Evolutionary conservation across 2,329 filamentous ascomycete genomes (phyloP).

Genomic region (Bipolaris cookei): DNA sequence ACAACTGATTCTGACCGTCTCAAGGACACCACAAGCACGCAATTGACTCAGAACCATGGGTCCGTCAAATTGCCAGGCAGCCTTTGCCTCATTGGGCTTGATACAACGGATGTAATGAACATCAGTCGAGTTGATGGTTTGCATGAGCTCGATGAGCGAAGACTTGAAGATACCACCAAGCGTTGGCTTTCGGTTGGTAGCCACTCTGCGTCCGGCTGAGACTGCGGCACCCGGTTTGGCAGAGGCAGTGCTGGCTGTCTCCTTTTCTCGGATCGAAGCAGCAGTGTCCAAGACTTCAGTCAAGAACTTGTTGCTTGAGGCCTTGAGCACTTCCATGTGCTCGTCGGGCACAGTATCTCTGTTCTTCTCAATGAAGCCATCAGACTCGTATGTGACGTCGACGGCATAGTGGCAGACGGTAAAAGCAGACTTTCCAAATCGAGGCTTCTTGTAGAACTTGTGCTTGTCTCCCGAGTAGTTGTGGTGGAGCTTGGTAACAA

Average conservation of each 20-base stretch:
- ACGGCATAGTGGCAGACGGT: slow-evolving; percentile 98
- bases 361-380: slow-evolving; percentile 99
- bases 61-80: slow-evolving; percentile 96
- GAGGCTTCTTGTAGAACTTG: slow-evolving; percentile 97
- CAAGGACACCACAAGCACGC: slow-evolving; percentile 96
- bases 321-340: slow-evolving; percentile 89
- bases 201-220: slow-evolving; percentile 79
- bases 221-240: slow-evolving; percentile 71
- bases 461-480: slow-evolving; percentile 91
- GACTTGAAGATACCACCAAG: slow-evolving; percentile 99
- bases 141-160: slow-evolving; percentile 96
- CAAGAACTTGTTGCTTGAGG: slow-evolving; percentile 85
- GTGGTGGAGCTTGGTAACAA: slow-evolving; percentile 93
- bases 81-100: slow-evolving; percentile 97
- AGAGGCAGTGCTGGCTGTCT: slow-evolving; percentile 66
- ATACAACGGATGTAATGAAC: slow-evolving; percentile 99
- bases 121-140: slow-evolving; percentile 96
- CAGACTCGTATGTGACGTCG: slow-evolving; percentile 97
- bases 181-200: slow-evolving; percentile 94
- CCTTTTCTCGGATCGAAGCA: slow-evolving; percentile 87
- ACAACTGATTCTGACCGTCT: slow-evolving; percentile 96
- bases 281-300: slow-evolving; percentile 84
- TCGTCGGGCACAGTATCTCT: slow-evolving; percentile 98
- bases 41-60: slow-evolving; percentile 98
- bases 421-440: slow-evolving; percentile 96